Evolutionary conservation across 192 early-diverging fungal genomes (phyloP), one percentile per base, ranked within the genome.

Genomic region (Coemansia sp.): DNA sequence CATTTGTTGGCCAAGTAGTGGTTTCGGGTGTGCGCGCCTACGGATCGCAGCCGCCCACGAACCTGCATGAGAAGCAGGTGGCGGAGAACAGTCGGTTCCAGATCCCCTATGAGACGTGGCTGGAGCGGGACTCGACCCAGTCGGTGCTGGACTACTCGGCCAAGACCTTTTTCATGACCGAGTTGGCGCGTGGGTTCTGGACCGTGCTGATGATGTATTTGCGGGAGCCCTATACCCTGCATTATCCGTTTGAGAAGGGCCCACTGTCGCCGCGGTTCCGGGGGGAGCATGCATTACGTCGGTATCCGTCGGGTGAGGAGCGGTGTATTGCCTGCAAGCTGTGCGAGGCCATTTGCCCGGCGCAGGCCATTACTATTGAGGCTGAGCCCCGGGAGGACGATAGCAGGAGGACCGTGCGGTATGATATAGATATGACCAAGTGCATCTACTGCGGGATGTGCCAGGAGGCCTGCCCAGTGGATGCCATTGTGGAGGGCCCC

Each of bases 371-470:
- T 57, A 98, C 95, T 2, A 98, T 98, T 43, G 95, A 98, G 74
- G 88, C 90, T 19, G 92, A 98, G 72, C 87, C 88, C 21, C 85
- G 95, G 60, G 88, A 93, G 51, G 95, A 98, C 64, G 95, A 89
- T 29, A 82, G 82, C 21, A 81, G 95, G 59, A 84, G 92, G 38
- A 98, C 95, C 17, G 95, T 93, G 19, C 82, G 95, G 39, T 98
- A 98, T 64, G 95, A 98, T 76, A 98, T 98, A 58, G 95, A 98
- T 64, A 95, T 95, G 95, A 95, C 95, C 47, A 97, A 97, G 80
- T 91, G 90, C 73, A 87, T 87, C 61, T 94, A 93, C 80, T 98
- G 94, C 69, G 94, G 94, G 42, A 84, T 98, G 73, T 98, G 94
- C 74, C 92, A 95, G 73, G 91, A 94, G 57, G 91, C 91, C 0